A percentile compares a stretch with the other conserved stretches of the same genome.
These are phyloP conservation scores for Colletotrichum sp. DNA, from an alignment of 2,329 filamentous ascomycete genomes.

Conservation along the genomic window DNA sequence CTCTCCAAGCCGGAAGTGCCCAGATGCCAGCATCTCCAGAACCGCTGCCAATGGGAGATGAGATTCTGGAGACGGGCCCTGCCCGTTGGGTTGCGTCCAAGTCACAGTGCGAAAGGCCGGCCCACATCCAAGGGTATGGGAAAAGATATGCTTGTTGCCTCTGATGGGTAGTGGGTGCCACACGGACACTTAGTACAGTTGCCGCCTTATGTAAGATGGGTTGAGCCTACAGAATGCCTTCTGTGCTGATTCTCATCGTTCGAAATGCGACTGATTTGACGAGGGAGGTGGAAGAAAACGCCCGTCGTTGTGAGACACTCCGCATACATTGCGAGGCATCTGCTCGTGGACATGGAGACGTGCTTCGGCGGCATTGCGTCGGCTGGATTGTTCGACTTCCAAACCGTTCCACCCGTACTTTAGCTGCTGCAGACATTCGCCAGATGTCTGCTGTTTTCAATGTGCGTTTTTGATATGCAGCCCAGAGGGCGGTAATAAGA, in stretches of 20 bases:
- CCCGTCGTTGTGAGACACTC: constrained; percentile 16
- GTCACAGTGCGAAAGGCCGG: constrained; percentile 8
- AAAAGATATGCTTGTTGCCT: not conserved
- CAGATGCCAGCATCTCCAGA: constrained; percentile 6
- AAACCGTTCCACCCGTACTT: not conserved
- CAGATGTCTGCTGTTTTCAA: not conserved
- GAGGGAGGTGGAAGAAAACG: not conserved
- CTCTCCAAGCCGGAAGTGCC: not conserved
- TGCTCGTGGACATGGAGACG: not conserved
- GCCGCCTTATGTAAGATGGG: not conserved
- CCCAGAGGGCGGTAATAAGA: not conserved
- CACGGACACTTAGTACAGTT: not conserved
- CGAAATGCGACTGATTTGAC: not conserved
- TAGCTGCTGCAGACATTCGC: not conserved
- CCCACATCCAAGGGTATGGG: not conserved
- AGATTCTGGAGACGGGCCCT: not conserved
- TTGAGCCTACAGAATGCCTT: not conserved
- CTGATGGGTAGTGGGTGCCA: not conserved
- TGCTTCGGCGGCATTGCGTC: not conserved
- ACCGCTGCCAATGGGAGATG: not conserved
- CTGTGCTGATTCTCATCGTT: not conserved
- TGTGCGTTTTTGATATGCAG: not conserved
- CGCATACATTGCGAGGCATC: not conserved
- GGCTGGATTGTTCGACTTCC: not conserved
- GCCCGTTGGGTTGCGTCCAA: constrained; percentile 4